Conservation (phyloP, 345 rosid species). For the Pelargonium nanum region DNA sequence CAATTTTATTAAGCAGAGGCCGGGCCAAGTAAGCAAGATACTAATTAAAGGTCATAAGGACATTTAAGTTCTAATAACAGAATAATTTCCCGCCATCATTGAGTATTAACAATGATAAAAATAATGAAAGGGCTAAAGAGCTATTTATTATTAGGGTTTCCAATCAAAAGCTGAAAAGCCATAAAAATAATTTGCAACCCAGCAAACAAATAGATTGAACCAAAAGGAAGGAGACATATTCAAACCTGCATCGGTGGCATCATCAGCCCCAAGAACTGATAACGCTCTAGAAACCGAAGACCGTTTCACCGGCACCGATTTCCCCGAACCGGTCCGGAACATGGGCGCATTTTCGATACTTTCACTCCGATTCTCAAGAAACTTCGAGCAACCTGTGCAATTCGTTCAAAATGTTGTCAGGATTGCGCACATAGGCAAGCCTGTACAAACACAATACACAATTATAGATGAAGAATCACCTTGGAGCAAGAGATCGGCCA, state of each 20-base stretch:
- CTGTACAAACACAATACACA: background rate
- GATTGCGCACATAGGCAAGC: background rate
- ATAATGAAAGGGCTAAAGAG: too few species aligned
- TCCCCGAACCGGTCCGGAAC: constrained; percentile 60
- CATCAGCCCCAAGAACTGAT: constrained; percentile 35
- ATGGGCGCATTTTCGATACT: constrained; percentile 27
- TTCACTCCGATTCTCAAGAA: constrained; percentile 22
- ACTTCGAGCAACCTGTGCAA: constrained; percentile 33
- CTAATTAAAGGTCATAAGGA: too few species aligned
- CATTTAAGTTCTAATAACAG: too few species aligned
- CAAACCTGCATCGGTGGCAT: constrained; percentile 7
- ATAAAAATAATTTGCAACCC: background rate
- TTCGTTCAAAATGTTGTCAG: background rate
- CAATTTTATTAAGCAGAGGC: too few species aligned
- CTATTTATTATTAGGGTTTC: background rate
- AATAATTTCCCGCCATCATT: too few species aligned
- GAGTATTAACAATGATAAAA: too few species aligned
- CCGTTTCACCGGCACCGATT: constrained; percentile 41
- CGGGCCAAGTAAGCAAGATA: too few species aligned
- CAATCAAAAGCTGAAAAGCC: background rate
- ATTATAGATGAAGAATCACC: constrained; percentile 23
- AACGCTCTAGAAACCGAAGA: constrained; percentile 58
- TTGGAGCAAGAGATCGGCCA: constrained; percentile 55
- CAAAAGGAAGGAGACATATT: background rate
- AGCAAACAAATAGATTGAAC: too few species aligned